Conservation (phyloP, 108 stramenopile genomes). For the Cyclotella atomus region DNA sequence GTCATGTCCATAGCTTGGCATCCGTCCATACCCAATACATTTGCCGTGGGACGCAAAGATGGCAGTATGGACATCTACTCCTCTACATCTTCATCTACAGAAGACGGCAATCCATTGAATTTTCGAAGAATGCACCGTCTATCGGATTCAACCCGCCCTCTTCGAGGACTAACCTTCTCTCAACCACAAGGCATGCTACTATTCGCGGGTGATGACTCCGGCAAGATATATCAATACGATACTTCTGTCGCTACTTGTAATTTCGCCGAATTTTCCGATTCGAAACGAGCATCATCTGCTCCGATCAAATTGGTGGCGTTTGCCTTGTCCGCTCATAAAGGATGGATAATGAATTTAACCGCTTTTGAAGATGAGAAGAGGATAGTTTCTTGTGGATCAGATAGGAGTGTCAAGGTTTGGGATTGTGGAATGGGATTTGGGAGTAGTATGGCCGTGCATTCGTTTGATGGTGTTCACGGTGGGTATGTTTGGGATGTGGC, state of each 20-base stretch:
- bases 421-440: conserved; percentile 51
- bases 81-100: conserved; percentile 19
- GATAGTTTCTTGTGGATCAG: conserved; percentile 44
- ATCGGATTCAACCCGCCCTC: conserved; percentile 26
- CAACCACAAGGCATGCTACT: conserved; percentile 40
- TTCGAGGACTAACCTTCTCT: conserved; percentile 43
- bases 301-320: conserved; percentile 51
- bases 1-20: conserved; percentile 47
- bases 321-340: conserved; percentile 45
- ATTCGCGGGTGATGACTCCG: conserved; percentile 46
- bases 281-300: conserved; percentile 7
- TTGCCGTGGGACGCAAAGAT: conserved; percentile 54
- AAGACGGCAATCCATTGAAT: neutral
- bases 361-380: conserved; percentile 44
- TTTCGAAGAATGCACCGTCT: conserved; percentile 47
- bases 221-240: conserved; percentile 46
- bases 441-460: conserved; percentile 47
- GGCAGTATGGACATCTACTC: conserved; percentile 52
- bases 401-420: conserved; percentile 47
- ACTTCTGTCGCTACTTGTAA: conserved; percentile 15
- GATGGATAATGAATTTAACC: conserved; percentile 46
- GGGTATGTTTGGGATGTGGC: conserved; percentile 47
- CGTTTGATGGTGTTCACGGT: conserved; percentile 44
- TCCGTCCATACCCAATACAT: conserved; percentile 45
- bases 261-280: neutral